Base-by-base conservation (phyloP, 148 eudicot genomes). In the Chenopodium album region DNA sequence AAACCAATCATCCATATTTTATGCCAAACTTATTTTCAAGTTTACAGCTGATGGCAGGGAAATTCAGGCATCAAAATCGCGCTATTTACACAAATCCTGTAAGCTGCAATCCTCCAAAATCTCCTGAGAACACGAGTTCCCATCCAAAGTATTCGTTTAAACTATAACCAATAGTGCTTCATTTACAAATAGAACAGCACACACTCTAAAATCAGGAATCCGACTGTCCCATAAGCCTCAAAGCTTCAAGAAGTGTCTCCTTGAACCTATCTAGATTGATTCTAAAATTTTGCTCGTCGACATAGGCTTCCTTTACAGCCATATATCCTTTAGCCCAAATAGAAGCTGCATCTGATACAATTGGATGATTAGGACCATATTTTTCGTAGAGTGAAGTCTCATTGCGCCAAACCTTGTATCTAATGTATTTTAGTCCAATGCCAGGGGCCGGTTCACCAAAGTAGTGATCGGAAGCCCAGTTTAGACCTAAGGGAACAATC, bases 341-440 rank as follows among this genome's bases (percentile, higher is more conserved):
- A 2, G 85, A 78, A 2, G 71, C 75, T 0, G 88, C 87, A 78
- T 92, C 87, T 0, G 82, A 71, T 31, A 90, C 74, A 16, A 89
- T 67, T 2, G 92, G 86, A 79, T 90, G 80, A n/a, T 90, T 82
- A 12, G 76, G 76, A 29, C 90, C 88, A 48, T 87, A 92, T 11
- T 72, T 63, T 12, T 84, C 81, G 9, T 84, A 71, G 11, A 92
- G 86, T 6, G 95, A 88, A 48, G 93, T 92, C 79, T 92, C 95
- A 50, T 90, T 90, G 0, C 89, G 82, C 78, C 85, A 81, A 74
- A 92, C 83, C 82, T 88, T 89, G 79, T 92, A 92, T 73, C 90
- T 82, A 70, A 92, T 41, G 74, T 92, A 92, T 3, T 79, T 81
- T 60, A 90, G 71, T 0, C 93, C 92, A 85, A 92, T 90, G 7